Percentiles rank a stretch among this genome's conserved stretches.
These are phyloP conservation scores for Aspergillus funiculosus DNA, from an alignment of 495 filamentous ascomycete genomes.

Conservation along the genomic window DNA sequence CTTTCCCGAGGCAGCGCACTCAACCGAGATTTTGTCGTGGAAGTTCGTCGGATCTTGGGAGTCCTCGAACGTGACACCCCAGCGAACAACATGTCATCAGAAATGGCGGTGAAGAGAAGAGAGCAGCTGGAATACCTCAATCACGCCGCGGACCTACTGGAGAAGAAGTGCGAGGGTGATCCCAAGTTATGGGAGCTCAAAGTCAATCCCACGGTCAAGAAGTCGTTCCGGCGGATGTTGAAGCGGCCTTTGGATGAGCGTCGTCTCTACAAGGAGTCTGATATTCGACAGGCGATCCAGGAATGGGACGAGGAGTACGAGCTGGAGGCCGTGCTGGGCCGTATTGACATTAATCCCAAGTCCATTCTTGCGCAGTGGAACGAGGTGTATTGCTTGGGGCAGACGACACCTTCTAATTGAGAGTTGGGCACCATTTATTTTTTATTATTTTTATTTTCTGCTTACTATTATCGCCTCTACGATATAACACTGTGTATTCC, in stretches of 20 bases:
- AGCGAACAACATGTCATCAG: conserved; percentile 1
- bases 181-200: conserved; percentile 10
- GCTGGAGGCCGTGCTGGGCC: conserved; percentile 20
- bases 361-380: conserved; percentile 15
- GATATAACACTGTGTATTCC: neutral
- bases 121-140: conserved; percentile 17
- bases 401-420: neutral
- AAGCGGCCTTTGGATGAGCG: conserved; percentile 16
- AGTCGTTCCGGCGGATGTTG: conserved; percentile 9
- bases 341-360: conserved; percentile 11
- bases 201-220: conserved; percentile 7
- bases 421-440: neutral
- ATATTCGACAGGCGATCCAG: conserved; percentile 10
- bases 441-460: neutral
- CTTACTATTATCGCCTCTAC: no score
- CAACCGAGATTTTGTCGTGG: conserved; percentile 30
- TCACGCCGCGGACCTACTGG: conserved; percentile 17
- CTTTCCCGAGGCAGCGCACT: conserved; percentile 30
- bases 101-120: conserved; percentile 1
- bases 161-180: conserved; percentile 24
- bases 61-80: conserved; percentile 7
- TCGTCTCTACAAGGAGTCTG: conserved; percentile 7
- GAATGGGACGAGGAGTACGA: conserved; percentile 33
- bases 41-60: conserved; percentile 27
- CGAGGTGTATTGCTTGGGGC: conserved; percentile 7